These are phyloP conservation scores for Penicillium occitanis DNA, from an alignment of 2,329 filamentous ascomycete species.

Conservation along the genomic window DNA sequence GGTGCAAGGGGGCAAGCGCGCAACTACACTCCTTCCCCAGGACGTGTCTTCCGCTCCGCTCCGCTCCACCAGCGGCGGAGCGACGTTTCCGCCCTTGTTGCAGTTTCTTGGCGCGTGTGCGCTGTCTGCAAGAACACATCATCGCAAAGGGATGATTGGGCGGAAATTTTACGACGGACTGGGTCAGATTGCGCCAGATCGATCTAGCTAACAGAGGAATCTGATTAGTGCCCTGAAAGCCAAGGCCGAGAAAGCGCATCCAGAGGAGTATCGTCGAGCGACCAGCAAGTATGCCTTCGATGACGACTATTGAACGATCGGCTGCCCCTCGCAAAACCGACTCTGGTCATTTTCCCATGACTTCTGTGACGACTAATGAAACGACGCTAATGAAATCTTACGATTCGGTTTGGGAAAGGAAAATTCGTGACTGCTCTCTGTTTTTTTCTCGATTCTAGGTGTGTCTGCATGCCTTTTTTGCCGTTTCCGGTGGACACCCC, in stretches of 20 bases:
- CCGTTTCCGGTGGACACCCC: constrained; percentile 10
- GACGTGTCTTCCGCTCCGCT: constrained; percentile 36
- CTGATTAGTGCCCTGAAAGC: constrained; percentile 38
- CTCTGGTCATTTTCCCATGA: neutral
- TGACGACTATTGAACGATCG: constrained; percentile 30
- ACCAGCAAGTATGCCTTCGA: constrained; percentile 43
- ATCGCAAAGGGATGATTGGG: constrained; percentile 14
- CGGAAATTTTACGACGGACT: constrained; percentile 18
- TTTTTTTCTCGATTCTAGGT: constrained; percentile 21
- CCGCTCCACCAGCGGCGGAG: constrained; percentile 26
- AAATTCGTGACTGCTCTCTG: constrained; percentile 23
- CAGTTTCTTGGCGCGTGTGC: constrained; percentile 34
- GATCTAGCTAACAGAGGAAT: constrained; percentile 28
- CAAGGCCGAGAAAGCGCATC: constrained; percentile 45
- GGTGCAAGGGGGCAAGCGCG: neutral
- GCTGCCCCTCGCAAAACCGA: neutral
- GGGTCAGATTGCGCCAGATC: constrained; percentile 22
- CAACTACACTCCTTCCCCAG: neutral
- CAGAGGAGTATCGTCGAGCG: constrained; percentile 47
- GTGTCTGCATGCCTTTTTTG: constrained; percentile 20
- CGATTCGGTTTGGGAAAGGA: constrained; percentile 12
- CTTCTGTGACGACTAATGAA: constrained; percentile 17
- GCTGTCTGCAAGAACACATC: constrained; percentile 9
- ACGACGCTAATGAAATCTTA: constrained; percentile 27
- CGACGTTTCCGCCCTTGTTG: constrained; percentile 12